Percentiles rank a stretch among this genome's conserved stretches.
Evolutionary conservation across 2,329 filamentous ascomycete species (phyloP).

Genomic region (Macrophomina pseudophaseolina): DNA sequence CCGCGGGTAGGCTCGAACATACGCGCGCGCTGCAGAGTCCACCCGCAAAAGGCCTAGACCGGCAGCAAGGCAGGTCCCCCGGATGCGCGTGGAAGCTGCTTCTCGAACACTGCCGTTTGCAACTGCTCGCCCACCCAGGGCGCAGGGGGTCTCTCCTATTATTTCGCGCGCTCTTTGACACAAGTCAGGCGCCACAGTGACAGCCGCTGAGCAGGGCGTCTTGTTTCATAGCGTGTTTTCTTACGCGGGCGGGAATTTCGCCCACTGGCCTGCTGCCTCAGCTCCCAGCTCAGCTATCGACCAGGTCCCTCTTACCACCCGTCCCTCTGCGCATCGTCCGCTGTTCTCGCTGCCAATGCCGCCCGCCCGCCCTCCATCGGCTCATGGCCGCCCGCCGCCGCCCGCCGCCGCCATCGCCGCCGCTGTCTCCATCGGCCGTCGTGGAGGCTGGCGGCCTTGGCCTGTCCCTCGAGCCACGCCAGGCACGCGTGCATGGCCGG

Average conservation of each 20-base stretch:
- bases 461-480: not conserved
- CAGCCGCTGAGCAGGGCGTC: constrained; percentile 14
- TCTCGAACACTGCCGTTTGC: constrained; percentile 8
- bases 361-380: not conserved
- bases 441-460: not conserved
- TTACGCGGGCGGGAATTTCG: constrained; percentile 11
- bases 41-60: not conserved
- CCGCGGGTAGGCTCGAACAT: not conserved
- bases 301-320: not conserved
- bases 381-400: not conserved
- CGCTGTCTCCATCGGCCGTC: not conserved
- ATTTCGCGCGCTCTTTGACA: not conserved
- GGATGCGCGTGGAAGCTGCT: constrained; percentile 12
- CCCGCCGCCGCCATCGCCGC: not conserved
- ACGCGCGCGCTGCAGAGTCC: not conserved
- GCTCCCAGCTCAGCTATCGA: not conserved
- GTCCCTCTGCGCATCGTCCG: not conserved
- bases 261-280: not conserved
- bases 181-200: constrained; percentile 1
- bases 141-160: constrained; percentile 1
- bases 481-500: constrained; percentile 8
- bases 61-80: not conserved
- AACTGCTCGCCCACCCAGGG: not conserved
- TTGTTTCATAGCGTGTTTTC: constrained; percentile 15
- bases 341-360: no score